A percentile compares a stretch with the other conserved stretches of the same genome.
Evolutionary conservation across 306 rosid genomes (phyloP).

Genomic region (Cercis canadensis): DNA sequence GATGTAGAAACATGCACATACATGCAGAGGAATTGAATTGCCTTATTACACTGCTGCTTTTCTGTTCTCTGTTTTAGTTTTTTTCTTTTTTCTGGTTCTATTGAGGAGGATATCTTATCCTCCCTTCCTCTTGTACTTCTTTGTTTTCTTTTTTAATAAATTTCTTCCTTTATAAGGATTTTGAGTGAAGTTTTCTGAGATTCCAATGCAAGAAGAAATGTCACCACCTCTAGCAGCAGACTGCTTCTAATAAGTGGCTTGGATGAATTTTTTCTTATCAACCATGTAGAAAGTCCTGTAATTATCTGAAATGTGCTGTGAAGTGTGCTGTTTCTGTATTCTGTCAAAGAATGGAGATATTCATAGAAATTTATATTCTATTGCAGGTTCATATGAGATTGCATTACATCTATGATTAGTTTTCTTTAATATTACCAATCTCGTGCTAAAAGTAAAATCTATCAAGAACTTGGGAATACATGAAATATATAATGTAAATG

Average conservation of each 20-base stretch:
- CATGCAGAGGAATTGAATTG: neutral
- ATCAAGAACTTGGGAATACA: neutral
- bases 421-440: slow-evolving; percentile 7
- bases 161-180: neutral
- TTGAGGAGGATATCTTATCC: too few species aligned
- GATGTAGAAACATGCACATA: neutral
- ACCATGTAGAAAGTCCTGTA: neutral
- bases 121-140: too few species aligned
- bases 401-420: neutral
- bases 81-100: too few species aligned
- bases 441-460: neutral
- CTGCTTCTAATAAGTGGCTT: too few species aligned
- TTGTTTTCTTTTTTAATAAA: too few species aligned
- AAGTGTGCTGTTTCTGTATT: slow-evolving; percentile 1
- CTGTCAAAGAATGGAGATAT: too few species aligned
- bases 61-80: too few species aligned
- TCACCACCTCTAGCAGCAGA: neutral
- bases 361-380: neutral
- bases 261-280: too few species aligned
- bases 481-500: too few species aligned
- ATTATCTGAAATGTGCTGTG: slow-evolving; percentile 2
- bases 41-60: too few species aligned
- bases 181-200: neutral
- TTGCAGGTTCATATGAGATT: slow-evolving; percentile 12
- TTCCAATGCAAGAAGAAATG: slow-evolving; percentile 26